Evolutionary conservation across 192 early-diverging fungal genomes (phyloP).

Genomic region (Chytriomyces sp.): DNA sequence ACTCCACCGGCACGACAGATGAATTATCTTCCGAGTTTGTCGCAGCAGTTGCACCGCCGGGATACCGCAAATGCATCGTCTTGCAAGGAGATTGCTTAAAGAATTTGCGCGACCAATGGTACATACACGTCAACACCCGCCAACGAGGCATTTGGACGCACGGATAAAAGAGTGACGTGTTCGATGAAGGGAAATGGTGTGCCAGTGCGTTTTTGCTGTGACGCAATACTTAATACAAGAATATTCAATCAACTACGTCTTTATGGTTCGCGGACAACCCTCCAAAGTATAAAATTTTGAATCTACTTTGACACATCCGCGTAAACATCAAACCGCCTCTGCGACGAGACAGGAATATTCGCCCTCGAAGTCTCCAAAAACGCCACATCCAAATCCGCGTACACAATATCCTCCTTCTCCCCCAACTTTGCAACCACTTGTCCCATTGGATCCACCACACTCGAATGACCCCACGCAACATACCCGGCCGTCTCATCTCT

Average conservation of each 20-base stretch:
- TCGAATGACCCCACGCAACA: constrained; percentile 94
- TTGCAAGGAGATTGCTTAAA: constrained; percentile 16
- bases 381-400: constrained; percentile 74
- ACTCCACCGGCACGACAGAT: too few species aligned
- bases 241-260: background rate
- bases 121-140: constrained; percentile 13
- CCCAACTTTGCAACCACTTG: constrained; percentile 74
- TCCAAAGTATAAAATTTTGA: background rate
- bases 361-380: constrained; percentile 67
- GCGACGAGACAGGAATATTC: constrained; percentile 76
- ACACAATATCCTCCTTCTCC: constrained; percentile 79
- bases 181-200: background rate
- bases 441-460: constrained; percentile 85
- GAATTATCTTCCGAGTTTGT: background rate
- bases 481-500: constrained; percentile 76
- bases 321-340: constrained; percentile 92
- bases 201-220: background rate
- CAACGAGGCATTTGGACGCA: background rate
- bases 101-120: constrained; percentile 32
- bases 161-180: background rate
- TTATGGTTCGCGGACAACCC: background rate
- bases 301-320: constrained; percentile 61
- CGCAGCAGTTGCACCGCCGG: constrained; percentile 5
- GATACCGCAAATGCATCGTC: constrained; percentile 35
- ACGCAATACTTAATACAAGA: background rate